Conservation (phyloP, 176 grass and related monocot species). For the Alloteropsis semialata region DNA sequence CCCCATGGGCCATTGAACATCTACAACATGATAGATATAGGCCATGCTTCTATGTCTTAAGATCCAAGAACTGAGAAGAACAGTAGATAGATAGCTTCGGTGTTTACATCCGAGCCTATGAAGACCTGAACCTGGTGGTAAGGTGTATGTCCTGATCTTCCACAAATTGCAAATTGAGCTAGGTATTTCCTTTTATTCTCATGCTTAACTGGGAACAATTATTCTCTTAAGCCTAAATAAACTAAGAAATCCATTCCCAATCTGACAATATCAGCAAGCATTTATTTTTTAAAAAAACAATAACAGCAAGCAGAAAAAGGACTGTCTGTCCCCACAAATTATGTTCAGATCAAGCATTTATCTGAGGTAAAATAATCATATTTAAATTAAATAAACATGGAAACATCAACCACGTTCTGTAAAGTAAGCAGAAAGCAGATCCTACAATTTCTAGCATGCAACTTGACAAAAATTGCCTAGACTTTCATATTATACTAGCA, state of each 20-base stretch:
- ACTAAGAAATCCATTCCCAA: background rate
- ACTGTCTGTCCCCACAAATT: background rate
- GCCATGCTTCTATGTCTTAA: conserved; percentile 9
- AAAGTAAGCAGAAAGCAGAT: background rate
- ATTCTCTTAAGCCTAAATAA: background rate
- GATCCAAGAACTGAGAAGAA: conserved; percentile 10
- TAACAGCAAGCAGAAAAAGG: background rate
- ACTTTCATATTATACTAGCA: background rate
- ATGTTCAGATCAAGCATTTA: background rate
- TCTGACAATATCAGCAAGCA: conserved; percentile 1
- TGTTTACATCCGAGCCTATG: background rate
- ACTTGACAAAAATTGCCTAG: background rate
- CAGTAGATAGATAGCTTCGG: background rate
- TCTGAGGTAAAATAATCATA: background rate
- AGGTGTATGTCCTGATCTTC: background rate
- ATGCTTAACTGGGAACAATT: background rate
- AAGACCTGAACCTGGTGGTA: background rate
- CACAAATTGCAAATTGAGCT: background rate
- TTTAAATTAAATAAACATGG: background rate
- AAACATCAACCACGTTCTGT: background rate
- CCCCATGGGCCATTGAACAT: background rate
- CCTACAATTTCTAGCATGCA: background rate
- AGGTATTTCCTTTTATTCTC: background rate
- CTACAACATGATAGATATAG: conserved; percentile 5
- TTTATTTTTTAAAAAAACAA: no score